A percentile compares a stretch with the other conserved stretches of the same genome.
phyloP scores from a whole-genome alignment of 768 basidiomycete genomes.

The Lanmaoa rubissima region DNA sequence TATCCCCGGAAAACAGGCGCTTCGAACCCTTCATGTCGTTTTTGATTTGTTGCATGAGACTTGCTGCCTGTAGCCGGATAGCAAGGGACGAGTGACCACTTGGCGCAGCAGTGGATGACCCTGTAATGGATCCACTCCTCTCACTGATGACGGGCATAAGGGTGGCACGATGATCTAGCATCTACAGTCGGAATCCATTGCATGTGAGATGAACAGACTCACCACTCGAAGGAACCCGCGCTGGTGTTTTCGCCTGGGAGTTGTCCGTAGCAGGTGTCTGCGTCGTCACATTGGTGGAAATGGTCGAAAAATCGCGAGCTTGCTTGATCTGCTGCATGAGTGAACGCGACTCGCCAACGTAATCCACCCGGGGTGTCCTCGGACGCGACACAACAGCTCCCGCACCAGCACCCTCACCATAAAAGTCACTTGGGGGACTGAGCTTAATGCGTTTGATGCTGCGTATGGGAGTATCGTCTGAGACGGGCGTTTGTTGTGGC shows the following conservation, averaged over 20 bases:
- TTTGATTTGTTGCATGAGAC: constrained; percentile 84
- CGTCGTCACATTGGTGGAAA: constrained; percentile 58
- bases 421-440: constrained; percentile 62
- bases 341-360: constrained; percentile 72
- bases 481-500: constrained; percentile 43
- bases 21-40: constrained; percentile 68
- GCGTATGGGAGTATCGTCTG: constrained; percentile 53
- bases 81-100: constrained; percentile 57
- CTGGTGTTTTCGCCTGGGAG: constrained; percentile 3
- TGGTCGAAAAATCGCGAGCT: constrained; percentile 74
- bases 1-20: constrained; percentile 67
- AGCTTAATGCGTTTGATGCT: constrained; percentile 81
- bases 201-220: not conserved
- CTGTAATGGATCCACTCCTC: constrained; percentile 23
- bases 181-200: constrained; percentile 1
- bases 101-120: constrained; percentile 31
- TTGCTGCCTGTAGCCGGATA: constrained; percentile 75
- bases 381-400: constrained; percentile 51
- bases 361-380: constrained; percentile 53
- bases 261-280: constrained; percentile 24
- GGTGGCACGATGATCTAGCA: constrained; percentile 9
- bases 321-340: constrained; percentile 81
- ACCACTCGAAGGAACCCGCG: constrained; percentile 11
- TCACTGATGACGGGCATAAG: constrained; percentile 15
- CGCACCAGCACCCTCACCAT: constrained; percentile 48